phyloP scores from a whole-genome alignment of 2,329 filamentous ascomycete species.

The Ophiocordyceps camponoti-floridani region DNA sequence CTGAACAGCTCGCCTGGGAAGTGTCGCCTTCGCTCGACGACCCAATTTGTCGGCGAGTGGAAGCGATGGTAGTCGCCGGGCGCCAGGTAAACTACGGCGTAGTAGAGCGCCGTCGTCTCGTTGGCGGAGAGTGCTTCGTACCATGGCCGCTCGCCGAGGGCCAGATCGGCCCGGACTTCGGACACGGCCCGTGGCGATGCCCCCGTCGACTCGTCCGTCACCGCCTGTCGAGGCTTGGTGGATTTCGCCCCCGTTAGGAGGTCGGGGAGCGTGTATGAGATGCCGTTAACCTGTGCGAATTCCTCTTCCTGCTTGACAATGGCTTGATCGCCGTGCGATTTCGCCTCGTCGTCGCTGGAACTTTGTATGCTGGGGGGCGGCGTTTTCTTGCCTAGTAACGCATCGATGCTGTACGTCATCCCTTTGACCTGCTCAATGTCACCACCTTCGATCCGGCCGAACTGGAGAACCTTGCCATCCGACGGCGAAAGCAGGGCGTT shows the following conservation, averaged over 20 bases:
- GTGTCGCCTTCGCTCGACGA: conserved; percentile 85
- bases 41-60: conserved; percentile 89
- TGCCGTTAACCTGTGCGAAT: conserved; percentile 86
- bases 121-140: conserved; percentile 46
- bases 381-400: conserved; percentile 57
- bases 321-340: conserved; percentile 34
- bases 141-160: conserved; percentile 52
- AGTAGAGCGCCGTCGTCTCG: conserved; percentile 63
- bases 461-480: conserved; percentile 82
- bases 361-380: conserved; percentile 34
- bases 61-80: conserved; percentile 98
- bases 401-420: conserved; percentile 93
- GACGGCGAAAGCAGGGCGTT: conserved; percentile 74
- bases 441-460: conserved; percentile 77
- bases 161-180: conserved; percentile 71
- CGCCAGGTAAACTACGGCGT: conserved; percentile 87
- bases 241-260: conserved; percentile 57
- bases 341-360: conserved; percentile 5
- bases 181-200: conserved; percentile 52
- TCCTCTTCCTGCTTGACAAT: conserved; percentile 70
- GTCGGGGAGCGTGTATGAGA: conserved; percentile 80
- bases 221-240: conserved; percentile 25
- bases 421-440: conserved; percentile 98
- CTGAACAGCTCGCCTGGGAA: conserved; percentile 93
- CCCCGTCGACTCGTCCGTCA: conserved; percentile 56